Base-by-base conservation (phyloP, 2,329 filamentous ascomycete species). In the Diaporthe australafricana region DNA sequence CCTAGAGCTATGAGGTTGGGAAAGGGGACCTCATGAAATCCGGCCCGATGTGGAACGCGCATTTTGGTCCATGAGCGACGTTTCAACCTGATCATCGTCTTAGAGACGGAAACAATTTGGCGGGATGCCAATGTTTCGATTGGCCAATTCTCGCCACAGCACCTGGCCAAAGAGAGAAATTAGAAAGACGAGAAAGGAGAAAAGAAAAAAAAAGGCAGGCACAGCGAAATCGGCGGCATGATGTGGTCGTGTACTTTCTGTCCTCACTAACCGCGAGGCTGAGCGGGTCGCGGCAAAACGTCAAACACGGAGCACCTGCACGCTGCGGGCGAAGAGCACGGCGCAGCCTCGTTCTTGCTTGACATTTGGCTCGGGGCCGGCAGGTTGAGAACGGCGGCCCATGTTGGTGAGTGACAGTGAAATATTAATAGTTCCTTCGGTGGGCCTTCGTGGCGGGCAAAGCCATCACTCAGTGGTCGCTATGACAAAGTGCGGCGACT, bases 301-400 rank as follows among this genome's bases (percentile, higher is more conserved):
- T 48, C 42, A 60, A 40, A 60, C 53, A 53, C 60, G 66, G 65
- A 68, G 65, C 40, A 68, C 25, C 27, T 57, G 42, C 66, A 57
- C 32, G 42, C 30, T 63, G 40, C 57, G 45, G 42, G 57, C 57
- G 40, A 20, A 57, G 45, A 38, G 35, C 40, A 42, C 66, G 30
- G 66, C 66, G 67, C 55, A 69, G 66, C 53, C 53, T 69, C 67
- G 67, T 69, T n/a, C 67, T 60, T n/a, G 53, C 56, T 60, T 60
- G 42, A 48, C 45, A 16, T n/a, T 60, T 48, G 67, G 32, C 45
- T 45, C 17, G 32, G 25, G n/a, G 16, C 53, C 32, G 40, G 14
- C 11, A 20, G 30, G 38, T 45, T 60, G 32, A 48, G 42, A 32
- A 27, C 35, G 32, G 40, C n/a, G 30, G 48, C 45, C 38, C 38